Conservation (phyloP, 2,329 filamentous ascomycete species). For the Pezicula carpinea region DNA sequence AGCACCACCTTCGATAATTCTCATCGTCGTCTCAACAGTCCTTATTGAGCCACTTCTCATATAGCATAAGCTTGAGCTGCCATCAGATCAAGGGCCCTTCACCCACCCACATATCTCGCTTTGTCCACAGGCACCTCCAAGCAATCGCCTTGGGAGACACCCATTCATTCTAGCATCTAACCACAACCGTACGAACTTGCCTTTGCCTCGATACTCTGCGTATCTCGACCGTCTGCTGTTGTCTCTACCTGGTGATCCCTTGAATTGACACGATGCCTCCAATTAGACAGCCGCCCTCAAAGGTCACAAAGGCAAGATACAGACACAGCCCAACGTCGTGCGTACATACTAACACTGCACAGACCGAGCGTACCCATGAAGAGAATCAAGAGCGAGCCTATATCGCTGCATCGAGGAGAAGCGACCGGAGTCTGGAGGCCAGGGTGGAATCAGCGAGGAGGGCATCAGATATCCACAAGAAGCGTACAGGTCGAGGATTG, state of each 20-base stretch:
- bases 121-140: no score
- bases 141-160: no score
- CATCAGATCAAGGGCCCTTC: no score
- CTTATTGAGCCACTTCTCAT: no score
- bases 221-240: neutral
- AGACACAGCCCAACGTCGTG: neutral
- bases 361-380: slow-evolving; percentile 73
- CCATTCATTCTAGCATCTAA: no score
- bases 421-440: slow-evolving; percentile 82
- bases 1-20: no score
- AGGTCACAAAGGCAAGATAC: slow-evolving; percentile 32
- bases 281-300: slow-evolving; percentile 29
- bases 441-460: slow-evolving; percentile 81
- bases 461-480: slow-evolving; percentile 88
- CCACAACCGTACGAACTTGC: no score
- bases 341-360: slow-evolving; percentile 15
- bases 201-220: neutral
- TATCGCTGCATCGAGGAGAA: slow-evolving; percentile 82
- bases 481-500: slow-evolving; percentile 76
- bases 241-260: neutral
- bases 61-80: no score
- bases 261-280: slow-evolving; percentile 1
- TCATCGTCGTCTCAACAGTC: no score
- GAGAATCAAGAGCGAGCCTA: slow-evolving; percentile 87
- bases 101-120: no score